Evolutionary conservation across 768 basidiomycete species (phyloP).

Genomic region (Leccinellum luteum): DNA sequence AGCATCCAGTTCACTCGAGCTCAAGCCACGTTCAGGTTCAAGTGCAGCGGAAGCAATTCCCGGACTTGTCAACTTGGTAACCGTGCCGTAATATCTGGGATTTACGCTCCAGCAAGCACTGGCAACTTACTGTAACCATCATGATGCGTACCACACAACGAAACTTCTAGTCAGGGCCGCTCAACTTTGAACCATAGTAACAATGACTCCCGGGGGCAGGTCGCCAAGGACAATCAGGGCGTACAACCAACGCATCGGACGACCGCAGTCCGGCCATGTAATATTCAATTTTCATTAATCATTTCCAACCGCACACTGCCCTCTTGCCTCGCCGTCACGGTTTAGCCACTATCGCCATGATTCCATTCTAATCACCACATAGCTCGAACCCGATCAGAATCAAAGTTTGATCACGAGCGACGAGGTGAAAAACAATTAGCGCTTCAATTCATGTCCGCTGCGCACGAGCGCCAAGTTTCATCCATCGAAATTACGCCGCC

Average conservation of each 20-base stretch:
- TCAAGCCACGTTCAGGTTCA: background rate
- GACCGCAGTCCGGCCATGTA: background rate
- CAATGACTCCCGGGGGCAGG: background rate
- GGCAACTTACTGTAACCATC: background rate
- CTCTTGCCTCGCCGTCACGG: background rate
- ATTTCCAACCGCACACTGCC: background rate
- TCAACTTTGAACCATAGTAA: background rate
- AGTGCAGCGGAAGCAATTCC: background rate
- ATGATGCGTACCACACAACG: too few relatives aligned
- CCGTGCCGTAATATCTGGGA: background rate
- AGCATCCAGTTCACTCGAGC: constrained; percentile 6
- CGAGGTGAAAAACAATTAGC: background rate
- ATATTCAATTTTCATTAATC: background rate
- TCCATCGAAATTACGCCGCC: background rate
- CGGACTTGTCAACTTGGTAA: background rate
- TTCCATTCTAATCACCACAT: background rate
- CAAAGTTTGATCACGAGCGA: background rate
- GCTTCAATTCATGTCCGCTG: background rate
- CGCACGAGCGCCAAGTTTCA: background rate
- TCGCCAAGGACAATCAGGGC: background rate
- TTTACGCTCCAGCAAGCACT: background rate
- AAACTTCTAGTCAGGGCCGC: too few relatives aligned
- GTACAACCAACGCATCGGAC: background rate
- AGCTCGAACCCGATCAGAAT: background rate
- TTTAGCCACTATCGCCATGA: background rate